Evolutionary conservation across 805 yeast species (phyloP).

Genomic region (Sungouiozyma intestinalis): DNA sequence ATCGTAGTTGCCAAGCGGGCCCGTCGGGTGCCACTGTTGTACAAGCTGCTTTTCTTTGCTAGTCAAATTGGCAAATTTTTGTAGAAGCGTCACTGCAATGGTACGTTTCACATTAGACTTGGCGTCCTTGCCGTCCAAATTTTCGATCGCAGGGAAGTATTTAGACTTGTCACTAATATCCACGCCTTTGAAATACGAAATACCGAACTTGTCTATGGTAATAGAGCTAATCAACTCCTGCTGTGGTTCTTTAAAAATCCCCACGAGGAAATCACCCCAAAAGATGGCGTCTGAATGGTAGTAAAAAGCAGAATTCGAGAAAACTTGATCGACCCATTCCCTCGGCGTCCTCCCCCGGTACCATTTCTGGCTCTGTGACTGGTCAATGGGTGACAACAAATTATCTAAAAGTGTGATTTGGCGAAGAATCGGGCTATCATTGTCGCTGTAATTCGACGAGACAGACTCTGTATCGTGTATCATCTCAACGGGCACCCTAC

Average conservation of each 20-base stretch:
- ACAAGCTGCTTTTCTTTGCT: constrained; percentile 11
- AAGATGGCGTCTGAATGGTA: constrained; percentile 19
- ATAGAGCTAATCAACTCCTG: constrained; percentile 41
- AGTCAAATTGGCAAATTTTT: constrained; percentile 52
- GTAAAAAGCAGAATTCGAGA: constrained; percentile 16
- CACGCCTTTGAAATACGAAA: constrained; percentile 45
- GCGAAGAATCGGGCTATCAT: neutral
- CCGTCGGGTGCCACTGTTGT: constrained; percentile 10
- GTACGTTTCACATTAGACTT: constrained; percentile 58
- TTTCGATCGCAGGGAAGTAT: constrained; percentile 71
- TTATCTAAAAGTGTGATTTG: neutral
- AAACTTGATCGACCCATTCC: constrained; percentile 15
- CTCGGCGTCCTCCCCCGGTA: neutral
- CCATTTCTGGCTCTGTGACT: no score
- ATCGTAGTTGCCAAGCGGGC: constrained; percentile 40
- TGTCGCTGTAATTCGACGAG: neutral
- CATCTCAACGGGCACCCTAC: no score
- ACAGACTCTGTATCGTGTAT: neutral
- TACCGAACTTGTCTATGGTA: constrained; percentile 57
- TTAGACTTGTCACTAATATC: constrained; percentile 50
- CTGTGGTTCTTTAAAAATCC: constrained; percentile 13
- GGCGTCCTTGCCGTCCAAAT: constrained; percentile 40
- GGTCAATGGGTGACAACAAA: neutral
- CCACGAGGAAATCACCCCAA: constrained; percentile 23
- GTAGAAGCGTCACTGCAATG: constrained; percentile 62